These are phyloP conservation scores for Termitomyces sp. DNA, from an alignment of 768 basidiomycete species.

Conservation along the genomic window DNA sequence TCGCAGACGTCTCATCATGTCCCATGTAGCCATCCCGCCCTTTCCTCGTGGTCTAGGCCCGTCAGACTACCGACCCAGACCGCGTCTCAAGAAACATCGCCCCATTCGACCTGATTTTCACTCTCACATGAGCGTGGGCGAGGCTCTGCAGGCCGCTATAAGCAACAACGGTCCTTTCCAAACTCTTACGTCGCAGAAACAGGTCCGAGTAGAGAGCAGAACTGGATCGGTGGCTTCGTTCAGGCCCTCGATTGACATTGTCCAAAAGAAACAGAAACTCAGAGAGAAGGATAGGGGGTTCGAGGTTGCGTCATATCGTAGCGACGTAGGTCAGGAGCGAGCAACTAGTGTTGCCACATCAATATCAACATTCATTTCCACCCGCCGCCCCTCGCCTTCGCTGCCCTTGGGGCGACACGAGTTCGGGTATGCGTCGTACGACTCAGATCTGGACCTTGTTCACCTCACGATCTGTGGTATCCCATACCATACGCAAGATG, in stretches of 20 bases:
- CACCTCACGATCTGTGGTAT: slow-evolving; percentile 1
- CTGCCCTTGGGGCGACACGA: not conserved
- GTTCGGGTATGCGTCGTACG: not conserved
- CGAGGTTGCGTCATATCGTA: not conserved
- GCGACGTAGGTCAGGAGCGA: not conserved
- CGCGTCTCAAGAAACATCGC: not conserved
- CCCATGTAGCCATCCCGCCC: slow-evolving; percentile 20
- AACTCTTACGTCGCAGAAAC: not conserved
- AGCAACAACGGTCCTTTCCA: slow-evolving; percentile 10
- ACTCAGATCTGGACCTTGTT: not conserved
- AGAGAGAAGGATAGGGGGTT: not conserved
- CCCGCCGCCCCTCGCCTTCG: not conserved
- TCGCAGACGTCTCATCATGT: slow-evolving; percentile 10
- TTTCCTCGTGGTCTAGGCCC: slow-evolving; percentile 9
- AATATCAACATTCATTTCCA: not conserved
- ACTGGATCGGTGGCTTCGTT: not conserved
- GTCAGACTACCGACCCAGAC: slow-evolving; percentile 12
- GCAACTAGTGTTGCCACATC: not conserved
- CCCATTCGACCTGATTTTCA: not conserved
- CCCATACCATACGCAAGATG: not conserved
- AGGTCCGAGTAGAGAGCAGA: not conserved
- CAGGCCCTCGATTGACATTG: not conserved
- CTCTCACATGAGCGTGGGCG: slow-evolving; percentile 7
- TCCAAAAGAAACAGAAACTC: not conserved
- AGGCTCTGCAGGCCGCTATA: slow-evolving; percentile 11